phyloP scores from a whole-genome alignment of 1,139 yeast genomes.

The Taphrina wiesneri region DNA sequence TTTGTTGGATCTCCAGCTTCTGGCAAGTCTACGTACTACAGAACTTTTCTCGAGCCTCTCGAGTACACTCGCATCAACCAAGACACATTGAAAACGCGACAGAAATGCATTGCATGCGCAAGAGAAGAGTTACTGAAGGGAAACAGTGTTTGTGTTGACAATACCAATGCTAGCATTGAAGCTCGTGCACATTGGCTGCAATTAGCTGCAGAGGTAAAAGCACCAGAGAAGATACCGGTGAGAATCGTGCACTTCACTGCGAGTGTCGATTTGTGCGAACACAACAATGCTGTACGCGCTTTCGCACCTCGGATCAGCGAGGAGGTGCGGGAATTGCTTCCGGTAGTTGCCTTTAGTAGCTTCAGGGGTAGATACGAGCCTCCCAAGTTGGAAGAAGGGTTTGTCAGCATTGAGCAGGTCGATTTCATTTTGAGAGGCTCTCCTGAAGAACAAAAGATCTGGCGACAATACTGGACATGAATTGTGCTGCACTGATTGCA shows the following conservation, averaged over 20 bases:
- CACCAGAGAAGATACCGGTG: neutral
- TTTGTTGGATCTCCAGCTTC: slow-evolving; percentile 35
- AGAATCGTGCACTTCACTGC: slow-evolving; percentile 13
- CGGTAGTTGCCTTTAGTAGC: slow-evolving; percentile 26
- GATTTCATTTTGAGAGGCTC: slow-evolving; percentile 10
- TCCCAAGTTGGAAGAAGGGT: slow-evolving; percentile 31
- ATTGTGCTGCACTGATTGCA: neutral
- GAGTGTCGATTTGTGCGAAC: slow-evolving; percentile 15
- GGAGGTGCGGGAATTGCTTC: slow-evolving; percentile 18
- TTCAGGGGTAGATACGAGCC: slow-evolving; percentile 22
- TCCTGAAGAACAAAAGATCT: slow-evolving; percentile 8
- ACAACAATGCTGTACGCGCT: slow-evolving; percentile 35
- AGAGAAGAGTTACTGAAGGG: slow-evolving; percentile 17
- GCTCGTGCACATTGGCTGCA: slow-evolving; percentile 32
- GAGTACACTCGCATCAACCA: slow-evolving; percentile 35
- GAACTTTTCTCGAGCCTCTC: slow-evolving; percentile 17
- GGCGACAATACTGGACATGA: slow-evolving; percentile 28
- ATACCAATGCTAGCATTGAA: slow-evolving; percentile 29
- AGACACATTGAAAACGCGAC: slow-evolving; percentile 34
- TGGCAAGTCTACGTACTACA: slow-evolving; percentile 34
- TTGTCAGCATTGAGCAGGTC: slow-evolving; percentile 1
- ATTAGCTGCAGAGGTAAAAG: slow-evolving; percentile 5
- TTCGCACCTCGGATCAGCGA: slow-evolving; percentile 4
- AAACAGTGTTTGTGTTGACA: slow-evolving; percentile 33
- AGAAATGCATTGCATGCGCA: slow-evolving; percentile 28